Base-by-base conservation (phyloP, 1,139 yeast genomes). In the Casaregolazyma lundiana region DNA sequence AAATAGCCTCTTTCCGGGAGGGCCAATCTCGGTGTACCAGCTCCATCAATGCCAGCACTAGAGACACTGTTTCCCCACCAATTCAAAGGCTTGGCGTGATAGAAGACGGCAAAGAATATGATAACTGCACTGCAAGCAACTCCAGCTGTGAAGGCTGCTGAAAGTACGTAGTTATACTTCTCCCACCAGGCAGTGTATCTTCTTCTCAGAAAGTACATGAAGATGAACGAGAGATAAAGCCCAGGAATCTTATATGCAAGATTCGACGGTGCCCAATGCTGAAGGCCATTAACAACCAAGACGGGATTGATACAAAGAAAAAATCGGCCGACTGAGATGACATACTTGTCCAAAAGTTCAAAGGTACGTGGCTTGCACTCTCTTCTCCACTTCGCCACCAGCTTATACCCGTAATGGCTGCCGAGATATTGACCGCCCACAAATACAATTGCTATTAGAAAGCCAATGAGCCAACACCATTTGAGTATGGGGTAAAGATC, bases 51-150 rank as follows among this genome's bases (percentile, higher is more conserved):
- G 30, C 80, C 81, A 1, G 50, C 57, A 45, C 58, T 64, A 3
- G 66, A 47, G 17, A 78, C 77, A 24, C 54, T 63, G 58, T 79
- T 80, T 1, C 84, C 84, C 84, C 84, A 79, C 84, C 85, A 80
- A 50, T 53, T 54, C 24, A 78, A 30, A 46, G 8, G 58, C 49
- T 44, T 52, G 52, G 56, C 45, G 35, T 50, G 48, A 50, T 71
- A 75, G 54, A 75, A 79, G 6, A 79, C 78, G 1, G 80, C 72
- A 57, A 80, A 77, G 63, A 80, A 72, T 35, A 79, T 76, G 43
- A 80, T 61, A 26, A 65, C 50, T 7, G 63, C 65, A 9, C 65
- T 51, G 38, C 62, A 53, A 16, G 66, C 66, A 7, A 57, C 52
- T 11, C 84, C 85, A 2, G 82, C 78, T 20, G 77, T 75, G n/a